phyloP scores from a whole-genome alignment of 805 yeast species.

The Kuraishia borneana region DNA sequence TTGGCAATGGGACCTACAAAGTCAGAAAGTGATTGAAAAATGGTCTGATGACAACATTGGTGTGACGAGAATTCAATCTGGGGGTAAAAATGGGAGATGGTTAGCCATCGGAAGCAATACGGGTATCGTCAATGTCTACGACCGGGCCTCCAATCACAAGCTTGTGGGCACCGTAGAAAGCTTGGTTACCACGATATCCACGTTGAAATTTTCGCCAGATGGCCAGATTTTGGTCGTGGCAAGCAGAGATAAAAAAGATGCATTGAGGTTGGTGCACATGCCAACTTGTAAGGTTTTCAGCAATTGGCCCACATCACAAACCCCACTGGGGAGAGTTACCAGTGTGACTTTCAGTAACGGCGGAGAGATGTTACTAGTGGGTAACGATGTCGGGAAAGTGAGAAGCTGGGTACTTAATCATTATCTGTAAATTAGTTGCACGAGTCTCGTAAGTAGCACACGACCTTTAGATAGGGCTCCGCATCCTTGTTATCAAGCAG shows the following conservation, averaged over 20 bases:
- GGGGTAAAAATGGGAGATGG: slow-evolving; percentile 65
- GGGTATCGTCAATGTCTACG: slow-evolving; percentile 86
- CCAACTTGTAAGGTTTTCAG: slow-evolving; percentile 79
- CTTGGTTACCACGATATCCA: slow-evolving; percentile 69
- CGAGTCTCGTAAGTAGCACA: neutral
- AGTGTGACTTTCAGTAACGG: slow-evolving; percentile 68
- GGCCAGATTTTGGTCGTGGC: slow-evolving; percentile 86
- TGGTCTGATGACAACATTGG: slow-evolving; percentile 87
- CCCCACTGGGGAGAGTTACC: slow-evolving; percentile 94
- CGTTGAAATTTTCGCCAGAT: slow-evolving; percentile 66
- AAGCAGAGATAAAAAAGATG: slow-evolving; percentile 76
- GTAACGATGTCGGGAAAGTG: slow-evolving; percentile 84
- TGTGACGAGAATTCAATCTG: slow-evolving; percentile 63
- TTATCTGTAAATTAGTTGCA: slow-evolving; percentile 26
- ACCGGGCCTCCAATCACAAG: slow-evolving; percentile 32
- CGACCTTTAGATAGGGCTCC: too few relatives aligned
- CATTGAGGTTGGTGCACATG: slow-evolving; percentile 75
- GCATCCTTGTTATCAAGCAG: too few relatives aligned
- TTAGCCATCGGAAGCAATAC: slow-evolving; percentile 80
- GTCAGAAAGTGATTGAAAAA: slow-evolving; percentile 39
- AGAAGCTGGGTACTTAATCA: slow-evolving; percentile 86
- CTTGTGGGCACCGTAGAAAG: slow-evolving; percentile 66
- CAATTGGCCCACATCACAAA: slow-evolving; percentile 96
- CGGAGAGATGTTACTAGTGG: slow-evolving; percentile 76
- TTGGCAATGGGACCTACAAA: slow-evolving; percentile 67